Conservation (phyloP, 179 eudicot species). For the Pouteria campechiana region DNA sequence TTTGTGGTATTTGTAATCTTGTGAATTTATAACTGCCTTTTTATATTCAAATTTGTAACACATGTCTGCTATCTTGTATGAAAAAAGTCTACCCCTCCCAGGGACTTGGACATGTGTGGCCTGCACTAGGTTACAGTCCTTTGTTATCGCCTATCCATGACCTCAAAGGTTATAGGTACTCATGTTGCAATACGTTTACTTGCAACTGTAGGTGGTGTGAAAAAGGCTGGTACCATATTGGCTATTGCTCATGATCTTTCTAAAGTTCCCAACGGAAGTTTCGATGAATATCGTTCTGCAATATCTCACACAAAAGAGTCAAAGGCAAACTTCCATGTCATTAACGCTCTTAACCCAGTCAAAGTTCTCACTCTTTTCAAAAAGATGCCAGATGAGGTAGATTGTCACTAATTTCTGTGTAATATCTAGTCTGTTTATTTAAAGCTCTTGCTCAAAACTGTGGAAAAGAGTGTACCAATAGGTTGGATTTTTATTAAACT, state of each 20-base stretch:
- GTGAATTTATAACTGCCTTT: too few relatives aligned
- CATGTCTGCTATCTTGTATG: too few relatives aligned
- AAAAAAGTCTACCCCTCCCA: too few relatives aligned
- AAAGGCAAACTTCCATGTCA: slow-evolving; percentile 11
- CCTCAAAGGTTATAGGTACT: too few relatives aligned
- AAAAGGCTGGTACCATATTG: slow-evolving; percentile 42
- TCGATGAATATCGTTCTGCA: slow-evolving; percentile 31
- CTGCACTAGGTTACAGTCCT: too few relatives aligned
- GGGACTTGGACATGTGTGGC: too few relatives aligned
- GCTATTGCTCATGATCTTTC: slow-evolving; percentile 51
- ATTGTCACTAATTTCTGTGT: not conserved
- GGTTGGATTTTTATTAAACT: not conserved
- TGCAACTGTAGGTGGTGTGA: slow-evolving; percentile 67
- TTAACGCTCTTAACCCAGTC: slow-evolving; percentile 40
- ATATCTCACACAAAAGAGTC: slow-evolving; percentile 30
- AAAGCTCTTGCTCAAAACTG: not conserved
- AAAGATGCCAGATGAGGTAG: slow-evolving; percentile 76
- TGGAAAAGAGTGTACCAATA: not conserved
- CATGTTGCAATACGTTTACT: too few relatives aligned
- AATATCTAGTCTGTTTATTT: not conserved
- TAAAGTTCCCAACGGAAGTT: slow-evolving; percentile 18
- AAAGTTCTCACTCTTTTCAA: slow-evolving; percentile 55
- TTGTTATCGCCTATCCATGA: too few relatives aligned
- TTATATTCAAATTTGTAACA: too few relatives aligned
- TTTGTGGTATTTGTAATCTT: too few relatives aligned